These are phyloP conservation scores for Ensete ventricosum DNA, from an alignment of 176 grass and related monocot species.

Conservation along the genomic window DNA sequence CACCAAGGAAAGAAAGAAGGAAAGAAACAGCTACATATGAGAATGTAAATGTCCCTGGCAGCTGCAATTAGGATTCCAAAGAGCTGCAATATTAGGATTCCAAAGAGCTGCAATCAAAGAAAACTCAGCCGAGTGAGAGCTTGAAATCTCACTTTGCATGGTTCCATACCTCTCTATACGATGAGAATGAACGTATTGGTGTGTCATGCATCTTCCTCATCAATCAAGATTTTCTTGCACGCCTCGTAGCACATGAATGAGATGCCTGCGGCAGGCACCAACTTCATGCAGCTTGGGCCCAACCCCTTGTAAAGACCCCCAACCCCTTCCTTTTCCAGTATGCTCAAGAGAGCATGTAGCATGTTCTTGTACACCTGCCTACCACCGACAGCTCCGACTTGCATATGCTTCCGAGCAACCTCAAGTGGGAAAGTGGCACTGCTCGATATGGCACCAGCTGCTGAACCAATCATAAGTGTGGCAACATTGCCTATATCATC, in stretches of 20 bases:
- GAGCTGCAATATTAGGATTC: background rate
- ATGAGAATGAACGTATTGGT: background rate
- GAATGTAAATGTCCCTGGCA: background rate
- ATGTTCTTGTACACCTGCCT: slow-evolving; percentile 63
- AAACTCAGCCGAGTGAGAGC: background rate
- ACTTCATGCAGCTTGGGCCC: slow-evolving; percentile 77
- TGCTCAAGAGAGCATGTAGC: slow-evolving; percentile 65
- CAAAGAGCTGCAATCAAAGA: background rate
- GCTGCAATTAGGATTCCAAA: background rate
- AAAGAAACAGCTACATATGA: background rate
- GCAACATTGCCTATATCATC: slow-evolving; percentile 34
- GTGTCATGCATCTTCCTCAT: slow-evolving; percentile 18
- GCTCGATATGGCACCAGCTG: slow-evolving; percentile 67
- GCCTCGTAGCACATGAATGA: slow-evolving; percentile 96
- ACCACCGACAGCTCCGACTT: slow-evolving; percentile 63
- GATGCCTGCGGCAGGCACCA: slow-evolving; percentile 76
- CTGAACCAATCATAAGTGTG: slow-evolving; percentile 63
- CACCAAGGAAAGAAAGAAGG: background rate
- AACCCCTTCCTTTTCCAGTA: slow-evolving; percentile 48
- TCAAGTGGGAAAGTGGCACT: slow-evolving; percentile 84
- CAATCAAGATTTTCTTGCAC: slow-evolving; percentile 59
- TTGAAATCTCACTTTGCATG: background rate
- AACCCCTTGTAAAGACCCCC: slow-evolving; percentile 62
- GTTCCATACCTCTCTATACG: background rate
- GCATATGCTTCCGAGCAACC: slow-evolving; percentile 83